phyloP scores from a whole-genome alignment of 306 rosid species.

The cucumber (Cucumis sativus) region Cucumber_9930_V3 NC_026658.2:24490001-24490500 shows the following conservation, averaged over 20 bases:
- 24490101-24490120: conserved; percentile 34
- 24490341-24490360: neutral
- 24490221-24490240: conserved; percentile 53
- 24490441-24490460: neutral
- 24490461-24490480: neutral
- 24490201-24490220: conserved; percentile 76
- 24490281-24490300: conserved; percentile 19
- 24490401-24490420: neutral
- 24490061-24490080: conserved; percentile 14
- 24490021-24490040: conserved; percentile 85
- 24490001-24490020: conserved; percentile 68
- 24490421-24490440: neutral
- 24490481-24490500: neutral
- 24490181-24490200: conserved; percentile 75
- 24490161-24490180: conserved; percentile 79
- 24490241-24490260: conserved; percentile 49
- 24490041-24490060: conserved; percentile 33
- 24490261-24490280: conserved; percentile 56
- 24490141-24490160: conserved; percentile 57
- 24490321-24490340: neutral
- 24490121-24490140: conserved; percentile 57
- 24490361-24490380: neutral
- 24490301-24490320: neutral
- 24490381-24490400: neutral
- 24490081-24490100: conserved; percentile 8